Conservation (phyloP, 2,329 filamentous ascomycete species). For the Pyrenochaeta sp. region DNA sequence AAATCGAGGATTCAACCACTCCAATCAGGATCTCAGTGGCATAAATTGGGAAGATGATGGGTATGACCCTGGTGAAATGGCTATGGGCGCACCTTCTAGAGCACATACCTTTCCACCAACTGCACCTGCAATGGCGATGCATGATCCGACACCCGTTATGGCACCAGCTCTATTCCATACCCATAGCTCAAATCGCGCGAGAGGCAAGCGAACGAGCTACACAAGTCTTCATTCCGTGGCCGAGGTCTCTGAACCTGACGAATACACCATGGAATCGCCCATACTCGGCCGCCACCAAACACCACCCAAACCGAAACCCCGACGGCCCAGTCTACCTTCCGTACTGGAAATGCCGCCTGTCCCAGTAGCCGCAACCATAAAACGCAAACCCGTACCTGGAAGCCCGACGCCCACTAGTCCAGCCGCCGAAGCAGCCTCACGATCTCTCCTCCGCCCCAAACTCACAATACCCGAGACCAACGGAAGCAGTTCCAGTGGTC, state of each 20-base stretch:
- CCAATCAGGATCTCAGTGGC: slow-evolving; percentile 15
- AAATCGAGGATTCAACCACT: slow-evolving; percentile 20
- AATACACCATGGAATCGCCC: slow-evolving; percentile 27
- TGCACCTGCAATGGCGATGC: slow-evolving; percentile 16
- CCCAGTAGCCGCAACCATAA: slow-evolving; percentile 26
- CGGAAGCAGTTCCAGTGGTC: slow-evolving; percentile 32
- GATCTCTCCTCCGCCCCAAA: slow-evolving; percentile 30
- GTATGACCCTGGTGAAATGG: slow-evolving; percentile 21
- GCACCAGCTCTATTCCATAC: slow-evolving; percentile 39
- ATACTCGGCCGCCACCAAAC: slow-evolving; percentile 21
- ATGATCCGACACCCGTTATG: slow-evolving; percentile 29
- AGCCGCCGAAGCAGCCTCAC: slow-evolving; percentile 26
- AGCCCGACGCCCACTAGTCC: slow-evolving; percentile 22
- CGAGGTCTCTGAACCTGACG: slow-evolving; percentile 42
- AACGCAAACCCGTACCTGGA: slow-evolving; percentile 32
- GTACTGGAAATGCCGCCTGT: slow-evolving; percentile 22
- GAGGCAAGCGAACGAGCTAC: slow-evolving; percentile 43
- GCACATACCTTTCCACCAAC: slow-evolving; percentile 10
- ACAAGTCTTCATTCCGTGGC: slow-evolving; percentile 41
- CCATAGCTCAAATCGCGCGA: slow-evolving; percentile 43
- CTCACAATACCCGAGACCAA: slow-evolving; percentile 28
- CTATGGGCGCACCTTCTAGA: slow-evolving; percentile 7
- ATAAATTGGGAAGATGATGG: slow-evolving; percentile 43
- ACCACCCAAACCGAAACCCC: slow-evolving; percentile 7
- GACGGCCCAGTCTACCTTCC: slow-evolving; percentile 13